Evolutionary conservation across 306 rosid species (phyloP).

Genomic region (Quercus berberidifolia): DNA sequence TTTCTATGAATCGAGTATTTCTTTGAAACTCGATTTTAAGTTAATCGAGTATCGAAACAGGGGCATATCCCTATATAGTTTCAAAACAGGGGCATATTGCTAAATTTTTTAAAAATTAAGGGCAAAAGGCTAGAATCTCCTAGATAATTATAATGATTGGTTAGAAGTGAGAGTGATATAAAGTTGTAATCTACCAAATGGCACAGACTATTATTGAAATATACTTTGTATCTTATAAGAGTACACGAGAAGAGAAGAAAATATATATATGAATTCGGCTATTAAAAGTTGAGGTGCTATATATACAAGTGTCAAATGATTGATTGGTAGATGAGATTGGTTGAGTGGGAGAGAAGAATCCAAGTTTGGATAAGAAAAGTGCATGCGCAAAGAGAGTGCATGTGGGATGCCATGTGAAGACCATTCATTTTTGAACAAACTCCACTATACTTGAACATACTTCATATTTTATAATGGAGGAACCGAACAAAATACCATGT

Average conservation of each 20-base stretch:
- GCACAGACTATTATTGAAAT: neutral
- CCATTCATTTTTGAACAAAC: conserved; percentile 41
- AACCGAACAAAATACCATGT: conserved; percentile 59
- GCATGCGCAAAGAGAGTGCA: conserved; percentile 25
- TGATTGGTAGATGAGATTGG: conserved; percentile 28
- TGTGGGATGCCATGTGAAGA: conserved; percentile 83
- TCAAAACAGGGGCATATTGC: too few relatives aligned
- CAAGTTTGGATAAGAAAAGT: conserved; percentile 33
- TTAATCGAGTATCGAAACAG: too few relatives aligned
- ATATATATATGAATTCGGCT: too few relatives aligned
- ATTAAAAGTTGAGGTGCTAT: conserved; percentile 11
- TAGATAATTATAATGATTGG: conserved; percentile 22
- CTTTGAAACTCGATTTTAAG: too few relatives aligned
- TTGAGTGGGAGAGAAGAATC: conserved; percentile 36
- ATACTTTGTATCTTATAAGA: neutral
- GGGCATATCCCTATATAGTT: too few relatives aligned
- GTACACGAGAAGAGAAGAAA: neutral
- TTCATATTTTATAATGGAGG: conserved; percentile 3
- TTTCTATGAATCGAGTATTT: too few relatives aligned
- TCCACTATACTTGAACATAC: conserved; percentile 33
- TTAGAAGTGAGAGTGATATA: conserved; percentile 15
- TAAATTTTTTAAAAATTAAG: too few relatives aligned
- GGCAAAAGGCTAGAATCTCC: too few relatives aligned
- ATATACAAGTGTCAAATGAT: conserved; percentile 31
- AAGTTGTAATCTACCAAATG: conserved; percentile 18